phyloP scores from a whole-genome alignment of 1,139 yeast genomes.

The Komagataea norvegica region DNA sequence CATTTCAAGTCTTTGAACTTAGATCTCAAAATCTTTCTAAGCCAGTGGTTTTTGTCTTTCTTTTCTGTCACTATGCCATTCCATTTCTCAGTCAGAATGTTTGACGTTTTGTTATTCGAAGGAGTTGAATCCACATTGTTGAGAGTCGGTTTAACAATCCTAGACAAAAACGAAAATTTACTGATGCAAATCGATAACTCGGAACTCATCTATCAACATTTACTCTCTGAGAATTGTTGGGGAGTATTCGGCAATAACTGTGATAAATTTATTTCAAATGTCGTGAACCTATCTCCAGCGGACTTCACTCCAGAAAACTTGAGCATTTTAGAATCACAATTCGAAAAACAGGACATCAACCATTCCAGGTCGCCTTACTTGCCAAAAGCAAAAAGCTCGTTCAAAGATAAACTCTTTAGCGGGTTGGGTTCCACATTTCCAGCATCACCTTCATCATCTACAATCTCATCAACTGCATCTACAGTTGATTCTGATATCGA shows the following conservation, averaged over 20 bases:
- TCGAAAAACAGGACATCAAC: background rate
- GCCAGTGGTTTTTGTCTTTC: slow-evolving; percentile 67
- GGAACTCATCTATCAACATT: slow-evolving; percentile 57
- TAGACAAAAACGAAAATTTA: slow-evolving; percentile 48
- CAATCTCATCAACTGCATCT: slow-evolving; percentile 9
- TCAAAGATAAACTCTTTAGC: slow-evolving; percentile 15
- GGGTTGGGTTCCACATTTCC: slow-evolving; percentile 7
- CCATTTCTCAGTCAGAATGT: slow-evolving; percentile 46
- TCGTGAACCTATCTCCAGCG: slow-evolving; percentile 25
- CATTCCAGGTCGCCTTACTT: background rate
- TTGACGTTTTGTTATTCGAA: slow-evolving; percentile 53
- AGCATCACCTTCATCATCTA: slow-evolving; percentile 10
- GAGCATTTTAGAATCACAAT: slow-evolving; percentile 24
- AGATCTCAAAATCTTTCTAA: slow-evolving; percentile 43
- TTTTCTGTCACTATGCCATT: slow-evolving; percentile 58
- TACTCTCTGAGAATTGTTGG: slow-evolving; percentile 52
- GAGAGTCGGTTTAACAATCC: slow-evolving; percentile 53
- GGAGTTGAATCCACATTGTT: slow-evolving; percentile 64
- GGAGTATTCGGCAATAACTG: slow-evolving; percentile 38
- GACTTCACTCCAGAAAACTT: slow-evolving; percentile 26
- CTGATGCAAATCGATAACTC: slow-evolving; percentile 51
- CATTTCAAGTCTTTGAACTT: slow-evolving; percentile 42
- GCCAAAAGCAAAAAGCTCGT: slow-evolving; percentile 6
- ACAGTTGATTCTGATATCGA: slow-evolving; percentile 7
- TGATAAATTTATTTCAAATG: slow-evolving; percentile 47